Evolutionary conservation across 306 rosid species (phyloP).

Genomic region (Bauhinia variegata): DNA sequence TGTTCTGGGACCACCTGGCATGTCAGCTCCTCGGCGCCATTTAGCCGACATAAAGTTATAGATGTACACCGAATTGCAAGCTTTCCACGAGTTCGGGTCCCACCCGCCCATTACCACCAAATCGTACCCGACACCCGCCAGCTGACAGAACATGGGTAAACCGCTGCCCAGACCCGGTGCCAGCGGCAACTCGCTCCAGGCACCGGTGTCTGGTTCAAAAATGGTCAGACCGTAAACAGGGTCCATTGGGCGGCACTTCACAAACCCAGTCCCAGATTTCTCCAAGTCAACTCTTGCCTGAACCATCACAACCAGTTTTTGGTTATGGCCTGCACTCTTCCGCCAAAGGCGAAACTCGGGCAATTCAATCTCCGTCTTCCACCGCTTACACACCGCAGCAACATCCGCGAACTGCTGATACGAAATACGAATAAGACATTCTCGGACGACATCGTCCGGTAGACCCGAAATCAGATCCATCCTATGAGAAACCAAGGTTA

Average conservation of each 20-base stretch:
- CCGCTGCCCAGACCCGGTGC: conserved; percentile 39
- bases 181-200: conserved; percentile 56
- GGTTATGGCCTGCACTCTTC: conserved; percentile 41
- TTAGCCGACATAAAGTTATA: conserved; percentile 47
- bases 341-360: conserved; percentile 63
- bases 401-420: conserved; percentile 48
- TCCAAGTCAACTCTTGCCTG: conserved; percentile 53
- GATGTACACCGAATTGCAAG: conserved; percentile 57
- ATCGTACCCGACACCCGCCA: conserved; percentile 56
- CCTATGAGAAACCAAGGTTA: background rate
- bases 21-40: conserved; percentile 71
- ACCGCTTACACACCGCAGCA: conserved; percentile 49
- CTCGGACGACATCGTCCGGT: conserved; percentile 67
- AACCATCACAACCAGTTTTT: conserved; percentile 53
- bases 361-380: conserved; percentile 58
- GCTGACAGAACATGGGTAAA: conserved; percentile 69
- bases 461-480: conserved; percentile 76
- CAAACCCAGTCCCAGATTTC: conserved; percentile 9
- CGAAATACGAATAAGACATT: conserved; percentile 55
- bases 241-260: conserved; percentile 24
- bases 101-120: conserved; percentile 76
- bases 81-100: conserved; percentile 66
- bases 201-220: conserved; percentile 48
- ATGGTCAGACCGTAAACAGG: conserved; percentile 57
- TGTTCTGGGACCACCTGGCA: conserved; percentile 68